phyloP scores from a whole-genome alignment of 2,329 filamentous ascomycete genomes.

The Aspergillus sojae region DNA sequence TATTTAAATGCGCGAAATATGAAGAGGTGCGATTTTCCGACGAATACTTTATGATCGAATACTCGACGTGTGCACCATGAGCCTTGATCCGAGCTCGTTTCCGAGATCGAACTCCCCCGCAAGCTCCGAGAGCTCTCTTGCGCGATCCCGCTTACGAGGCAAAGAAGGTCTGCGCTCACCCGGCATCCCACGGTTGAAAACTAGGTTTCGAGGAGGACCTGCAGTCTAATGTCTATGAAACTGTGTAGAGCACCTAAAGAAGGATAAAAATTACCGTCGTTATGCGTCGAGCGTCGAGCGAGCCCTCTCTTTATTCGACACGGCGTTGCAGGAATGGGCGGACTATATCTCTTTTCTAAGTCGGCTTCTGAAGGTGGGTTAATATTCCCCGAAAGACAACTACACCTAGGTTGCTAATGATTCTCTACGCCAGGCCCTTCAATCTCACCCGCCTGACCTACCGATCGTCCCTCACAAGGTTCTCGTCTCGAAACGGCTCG shows the following conservation, averaged over 20 bases:
- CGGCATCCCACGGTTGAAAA: not conserved
- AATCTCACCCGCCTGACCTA: constrained; percentile 75
- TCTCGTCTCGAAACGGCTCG: constrained; percentile 82
- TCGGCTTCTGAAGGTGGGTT: constrained; percentile 77
- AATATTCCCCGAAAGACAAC: constrained; percentile 2
- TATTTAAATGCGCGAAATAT: constrained; percentile 36
- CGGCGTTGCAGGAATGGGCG: constrained; percentile 94
- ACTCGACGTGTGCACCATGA: constrained; percentile 42
- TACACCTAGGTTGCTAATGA: constrained; percentile 4
- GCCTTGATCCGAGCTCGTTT: constrained; percentile 45
- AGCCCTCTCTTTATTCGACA: constrained; percentile 87
- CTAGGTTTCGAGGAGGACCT: not conserved
- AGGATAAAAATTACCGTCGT: constrained; percentile 74
- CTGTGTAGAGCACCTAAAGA: constrained; percentile 45
- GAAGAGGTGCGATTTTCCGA: constrained; percentile 32
- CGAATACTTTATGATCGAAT: constrained; percentile 24
- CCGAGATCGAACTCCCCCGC: constrained; percentile 66
- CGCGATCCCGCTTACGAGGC: constrained; percentile 75
- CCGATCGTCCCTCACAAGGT: constrained; percentile 78
- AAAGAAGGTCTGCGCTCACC: constrained; percentile 67
- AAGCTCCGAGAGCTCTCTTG: constrained; percentile 80
- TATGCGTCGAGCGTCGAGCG: constrained; percentile 89
- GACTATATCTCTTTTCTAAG: constrained; percentile 98
- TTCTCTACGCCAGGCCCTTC: constrained; percentile 66
- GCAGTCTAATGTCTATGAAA: not conserved